These are phyloP conservation scores for Fusarium subglutinans DNA, from an alignment of 2,329 filamentous ascomycete genomes.

Conservation along the genomic window DNA sequence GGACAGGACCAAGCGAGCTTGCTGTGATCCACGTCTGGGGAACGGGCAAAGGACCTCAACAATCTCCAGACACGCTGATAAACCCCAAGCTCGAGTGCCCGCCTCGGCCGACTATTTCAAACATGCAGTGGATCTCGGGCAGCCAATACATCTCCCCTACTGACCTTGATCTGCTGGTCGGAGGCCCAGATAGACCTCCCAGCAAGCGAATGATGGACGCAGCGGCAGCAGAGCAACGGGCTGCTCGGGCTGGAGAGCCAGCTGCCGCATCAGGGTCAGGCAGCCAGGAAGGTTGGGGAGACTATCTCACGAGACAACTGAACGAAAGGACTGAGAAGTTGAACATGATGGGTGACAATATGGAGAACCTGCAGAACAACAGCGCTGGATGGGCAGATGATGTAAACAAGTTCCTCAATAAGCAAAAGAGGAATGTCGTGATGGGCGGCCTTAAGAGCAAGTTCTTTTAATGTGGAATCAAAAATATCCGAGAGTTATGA, in stretches of 20 bases:
- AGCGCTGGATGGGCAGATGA: constrained; percentile 88
- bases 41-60: constrained; percentile 70
- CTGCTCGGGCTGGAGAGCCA: constrained; percentile 53
- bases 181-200: constrained; percentile 85
- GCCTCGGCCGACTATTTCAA: constrained; percentile 89
- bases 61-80: constrained; percentile 75
- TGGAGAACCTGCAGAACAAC: constrained; percentile 83
- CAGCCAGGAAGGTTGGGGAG: constrained; percentile 72
- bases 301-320: constrained; percentile 86
- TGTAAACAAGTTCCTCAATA: constrained; percentile 84
- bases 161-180: constrained; percentile 91
- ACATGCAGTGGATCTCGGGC: constrained; percentile 94
- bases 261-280: constrained; percentile 43
- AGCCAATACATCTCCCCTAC: constrained; percentile 89
- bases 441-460: constrained; percentile 74
- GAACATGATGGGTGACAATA: constrained; percentile 81
- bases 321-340: constrained; percentile 92
- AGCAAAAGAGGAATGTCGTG: constrained; percentile 87
- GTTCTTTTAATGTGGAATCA: constrained; percentile 51
- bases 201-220: constrained; percentile 90
- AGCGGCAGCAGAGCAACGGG: constrained; percentile 76
- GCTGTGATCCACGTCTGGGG: constrained; percentile 88
- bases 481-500: not conserved
- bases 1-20: constrained; percentile 88
- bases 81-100: constrained; percentile 80